Evolutionary conservation across 192 early-diverging fungal species (phyloP), one percentile per base, ranked within the genome.

Genomic region (Rhizophagus clarus): DNA sequence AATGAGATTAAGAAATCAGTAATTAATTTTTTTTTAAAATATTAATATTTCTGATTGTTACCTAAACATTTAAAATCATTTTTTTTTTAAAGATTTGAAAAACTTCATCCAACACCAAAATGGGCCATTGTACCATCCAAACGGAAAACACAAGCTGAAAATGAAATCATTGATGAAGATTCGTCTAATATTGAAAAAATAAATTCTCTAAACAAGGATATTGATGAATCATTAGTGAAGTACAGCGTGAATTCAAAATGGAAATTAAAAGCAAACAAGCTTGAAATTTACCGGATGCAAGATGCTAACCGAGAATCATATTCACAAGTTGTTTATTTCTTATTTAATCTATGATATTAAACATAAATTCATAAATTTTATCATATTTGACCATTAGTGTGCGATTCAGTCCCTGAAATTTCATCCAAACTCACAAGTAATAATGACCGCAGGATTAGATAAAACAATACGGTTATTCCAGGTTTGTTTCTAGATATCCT

Each of bases 381-480:
- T 9, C 29, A n/a, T 80, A 49, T 83, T 45, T 22, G 0, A 11
- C 74, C 68, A n/a, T n/a, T 80, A 93, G 87, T 81, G 88, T 7
- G 89, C 88, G 4, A 85, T 98, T 20, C 89, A 91, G 69, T 86
- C 88, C 22, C 82, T 95, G 2, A 83, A 89, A 77, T 99, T 97
- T 88, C 97, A 99, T 81, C 97, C 97, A 11, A 94, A 89, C 62
- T 92, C 95, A 12, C 92, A 92, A 61, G 95, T 98, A 29, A 74
- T 98, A 63, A 79, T 99, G 81, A 98, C 97, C 0, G 93, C 92
- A 4, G 96, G 97, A 8, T 87, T 94, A 29, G 97, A 99, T 83
- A 92, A 90, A 79, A 97, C 97, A 20, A 77, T 99, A 77, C 88
- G 94, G 10, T 81, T 99, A 60, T 98, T 98, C 86, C 95, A 94